Base-by-base conservation (phyloP, 805 yeast genomes). In the Candida awuae region DNA sequence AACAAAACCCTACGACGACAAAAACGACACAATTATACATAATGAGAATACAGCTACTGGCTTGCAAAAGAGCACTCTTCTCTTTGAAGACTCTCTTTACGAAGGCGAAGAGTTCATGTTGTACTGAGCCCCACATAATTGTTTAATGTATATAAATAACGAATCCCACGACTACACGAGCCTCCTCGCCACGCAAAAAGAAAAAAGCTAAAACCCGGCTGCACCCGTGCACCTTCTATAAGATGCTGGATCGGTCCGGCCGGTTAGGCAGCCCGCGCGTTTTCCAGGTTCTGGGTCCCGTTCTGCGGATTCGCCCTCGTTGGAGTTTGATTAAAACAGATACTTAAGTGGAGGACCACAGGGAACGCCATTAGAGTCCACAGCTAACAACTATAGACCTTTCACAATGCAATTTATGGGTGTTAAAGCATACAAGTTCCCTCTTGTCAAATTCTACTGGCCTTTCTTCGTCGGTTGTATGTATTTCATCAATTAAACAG, bases 401-500 rank as follows among this genome's bases (percentile, higher is more conserved):
- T 23, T 16, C 42, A 53, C 29, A 39, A 59, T 59, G 63, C 52
- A 54, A 48, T 53, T 59, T 39, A 35, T 59, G 44, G 63, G 63
- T 46, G 56, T 56, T 39, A 59, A 58, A 47, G 59, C 58, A 42
- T 59, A 59, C 61, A 52, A 48, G 34, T 59, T 56, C 50, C 64
- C 64, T 43, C 43, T 58, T 49, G 59, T 73, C 58, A 84, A 82
- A 66, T 75, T 77, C 61, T 77, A 73, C 74, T 85, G 94, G 94
- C 95, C 95, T 59, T 81, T 84, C 64, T 82, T 82, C 55, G 77
- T 74, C 58, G 94, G 92, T 60, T 87, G 90, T 71, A 70, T 58
- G 80, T 73, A 57, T 8, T 22, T 8, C n/a, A 25, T 17, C 15
- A 14, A 23, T 18, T 4, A 13, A 12, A 15, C 21, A 9, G 16